Evolutionary conservation across 176 grass and related monocot genomes (phyloP), one percentile per base, ranked within the genome.

Genomic region (Phragmites australis): DNA sequence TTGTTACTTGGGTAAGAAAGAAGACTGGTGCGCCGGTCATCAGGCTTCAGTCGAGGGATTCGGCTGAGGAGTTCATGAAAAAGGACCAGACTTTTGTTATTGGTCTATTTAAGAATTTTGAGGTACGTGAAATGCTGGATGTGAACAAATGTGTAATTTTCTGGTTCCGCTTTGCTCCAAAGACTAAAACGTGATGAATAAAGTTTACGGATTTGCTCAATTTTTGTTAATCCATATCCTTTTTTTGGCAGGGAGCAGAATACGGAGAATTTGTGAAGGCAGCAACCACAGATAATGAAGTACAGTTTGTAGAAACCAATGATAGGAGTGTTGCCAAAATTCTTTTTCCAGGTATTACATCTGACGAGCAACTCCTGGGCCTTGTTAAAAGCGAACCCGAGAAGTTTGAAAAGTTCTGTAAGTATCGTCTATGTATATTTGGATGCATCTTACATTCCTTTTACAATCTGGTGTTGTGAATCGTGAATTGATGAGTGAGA

Each of bases 1-100:
- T 99, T 72, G 75, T 99, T 80, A 93, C 93, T 53, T 99, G 96
- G 96, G 85, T 88, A 50, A 93, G 92, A 88, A 99, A 99, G 92
- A 99, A 93, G 79, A 99, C 96, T 57, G 90, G 86, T 18, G 42
- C 47, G 6, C 90, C 96, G 2, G 88, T 94, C 60, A 87, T 86
- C 44, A 93, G 88, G 39, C 54, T 99, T 18, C 68, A 89, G 46
- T 91, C 96, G 1, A 81, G 34, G 88, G 84, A 89, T 88, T 89
- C 86, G 30, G 92, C 96, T 21, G 50, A 89, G 77, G 89, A 79
- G 79, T 91, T 95, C 65, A 60, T 93, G 22, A 92, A 87, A 40
- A 93, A 79, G 81, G 72, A 88, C 9, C 88, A 88, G 27, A 84
- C 77, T 19, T 95, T 93, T 86, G 75, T 78, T 50, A 5, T 94